Percentiles rank a stretch among this genome's conserved stretches.
These are phyloP conservation scores for Elaeis oleifera DNA, from an alignment of 202 grass and related monocot species.

Conservation along the genomic window DNA sequence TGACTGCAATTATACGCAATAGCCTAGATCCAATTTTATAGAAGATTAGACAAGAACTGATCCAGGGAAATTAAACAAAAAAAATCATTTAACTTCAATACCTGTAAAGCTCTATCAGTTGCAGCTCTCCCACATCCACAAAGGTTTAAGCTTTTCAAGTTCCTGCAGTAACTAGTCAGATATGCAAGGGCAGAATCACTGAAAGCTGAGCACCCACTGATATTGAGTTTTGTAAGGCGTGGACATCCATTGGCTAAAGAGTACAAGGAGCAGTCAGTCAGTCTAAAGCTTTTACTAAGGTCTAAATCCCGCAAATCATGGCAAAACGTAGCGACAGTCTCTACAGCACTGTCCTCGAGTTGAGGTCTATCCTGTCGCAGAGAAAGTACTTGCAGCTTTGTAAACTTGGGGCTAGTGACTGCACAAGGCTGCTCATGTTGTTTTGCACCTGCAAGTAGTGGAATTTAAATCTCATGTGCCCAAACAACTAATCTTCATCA, in stretches of 20 bases:
- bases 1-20: conserved; percentile 59
- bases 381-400: conserved; percentile 59
- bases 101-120: conserved; percentile 77
- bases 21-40: conserved; percentile 35
- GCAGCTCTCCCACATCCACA: conserved; percentile 76
- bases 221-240: conserved; percentile 71
- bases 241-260: conserved; percentile 60
- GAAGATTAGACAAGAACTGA: not conserved
- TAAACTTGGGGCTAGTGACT: conserved; percentile 62
- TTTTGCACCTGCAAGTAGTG: conserved; percentile 62
- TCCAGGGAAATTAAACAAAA: not conserved
- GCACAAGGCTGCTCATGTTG: conserved; percentile 82
- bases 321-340: conserved; percentile 60
- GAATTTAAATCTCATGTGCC: not conserved
- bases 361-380: conserved; percentile 78
- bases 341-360: conserved; percentile 78
- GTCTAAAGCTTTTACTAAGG: conserved; percentile 78
- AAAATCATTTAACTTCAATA: conserved; percentile 12
- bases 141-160: conserved; percentile 63
- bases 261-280: conserved; percentile 69
- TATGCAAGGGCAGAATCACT: conserved; percentile 58
- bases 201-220: conserved; percentile 82
- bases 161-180: conserved; percentile 58
- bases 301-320: conserved; percentile 66
- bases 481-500: too few relatives aligned